phyloP scores from a whole-genome alignment of 805 yeast genomes.

The Sungouiozyma ichnusensis region DNA sequence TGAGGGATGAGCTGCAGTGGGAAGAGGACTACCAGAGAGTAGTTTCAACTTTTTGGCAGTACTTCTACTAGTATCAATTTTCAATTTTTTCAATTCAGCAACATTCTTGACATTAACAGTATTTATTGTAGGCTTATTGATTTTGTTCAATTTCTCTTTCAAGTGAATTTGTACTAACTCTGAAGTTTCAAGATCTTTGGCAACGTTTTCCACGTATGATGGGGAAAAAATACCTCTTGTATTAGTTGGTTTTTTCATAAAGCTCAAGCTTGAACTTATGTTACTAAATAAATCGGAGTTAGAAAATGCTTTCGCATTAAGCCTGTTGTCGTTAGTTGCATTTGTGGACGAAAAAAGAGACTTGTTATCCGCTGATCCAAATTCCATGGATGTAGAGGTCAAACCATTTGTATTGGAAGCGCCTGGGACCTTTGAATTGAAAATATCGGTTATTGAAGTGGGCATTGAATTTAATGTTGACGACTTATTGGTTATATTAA shows the following conservation, averaged over 20 bases:
- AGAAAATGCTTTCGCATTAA: slow-evolving; percentile 4
- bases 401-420: slow-evolving; percentile 1
- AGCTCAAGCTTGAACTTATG: slow-evolving; percentile 28
- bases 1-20: slow-evolving; percentile 9
- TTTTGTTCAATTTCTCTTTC: not conserved
- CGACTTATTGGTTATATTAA: slow-evolving; percentile 22
- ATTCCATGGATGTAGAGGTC: not conserved
- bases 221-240: slow-evolving; percentile 32
- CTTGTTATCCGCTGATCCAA: not conserved
- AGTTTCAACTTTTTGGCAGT: slow-evolving; percentile 35
- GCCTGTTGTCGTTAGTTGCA: not conserved
- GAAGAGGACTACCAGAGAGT: slow-evolving; percentile 19
- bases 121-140: slow-evolving; percentile 5
- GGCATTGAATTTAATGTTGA: slow-evolving; percentile 29
- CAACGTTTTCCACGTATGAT: slow-evolving; percentile 8
- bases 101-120: slow-evolving; percentile 12
- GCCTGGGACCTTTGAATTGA: slow-evolving; percentile 10
- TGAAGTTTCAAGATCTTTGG: slow-evolving; percentile 3
- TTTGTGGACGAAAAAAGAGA: not conserved
- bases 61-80: slow-evolving; percentile 34
- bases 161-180: slow-evolving; percentile 1
- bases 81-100: slow-evolving; percentile 28
- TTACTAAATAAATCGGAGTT: slow-evolving; percentile 28
- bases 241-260: slow-evolving; percentile 19
- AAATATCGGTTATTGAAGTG: slow-evolving; percentile 29